Base-by-base conservation (phyloP, 2,329 filamentous ascomycete species). In the Gaeumannomyces tritici region DNA sequence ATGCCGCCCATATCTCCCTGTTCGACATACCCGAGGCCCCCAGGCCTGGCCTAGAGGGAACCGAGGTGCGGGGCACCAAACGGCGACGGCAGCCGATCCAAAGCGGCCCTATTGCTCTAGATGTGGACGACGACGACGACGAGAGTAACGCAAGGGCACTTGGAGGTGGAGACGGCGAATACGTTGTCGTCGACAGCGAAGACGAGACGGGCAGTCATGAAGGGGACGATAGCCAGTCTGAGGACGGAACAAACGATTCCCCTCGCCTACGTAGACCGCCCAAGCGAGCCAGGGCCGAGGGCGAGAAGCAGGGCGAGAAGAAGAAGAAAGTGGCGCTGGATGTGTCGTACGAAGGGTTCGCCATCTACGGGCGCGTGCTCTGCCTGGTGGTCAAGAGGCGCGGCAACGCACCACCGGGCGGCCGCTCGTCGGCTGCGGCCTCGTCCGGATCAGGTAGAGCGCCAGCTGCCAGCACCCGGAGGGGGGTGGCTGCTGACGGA, bases 261-360 rank as follows among this genome's bases (percentile, higher is more conserved):
- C 76, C 76, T 65, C 77, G 79, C 29, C 35, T 1, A 6, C 35
- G 35, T 21, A 42, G 42, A 51, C n/a, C 42, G 11, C 42, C 18
- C 7, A 51, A 51, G 42, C 42, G 42, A 51, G 68, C 74, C 35
- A 51, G 29, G 8, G 27, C 35, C 12, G 59, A 58, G 28, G 27
- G 26, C 15, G 55, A 51, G 31, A 83, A 83, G 72, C 75, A 71
- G 24, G 72, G 73, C 12, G 86, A 89, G 63, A 89, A 96, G 70
- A 96, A 97, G 77, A 97, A 99, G 79, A 98, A 97, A 74, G 77
- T 96, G 68, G 85, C 83, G 26, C 84, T 97, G 78, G 88, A 89
- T 65, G 95, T 93, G 29, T 88, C 87, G 18, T 99, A 98, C 75
- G 92, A 98, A 70, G 93, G 95, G 11, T 98, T 98, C 76, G 90